Base-by-base conservation (phyloP, 345 rosid genomes). In the Punica granatum region DNA sequence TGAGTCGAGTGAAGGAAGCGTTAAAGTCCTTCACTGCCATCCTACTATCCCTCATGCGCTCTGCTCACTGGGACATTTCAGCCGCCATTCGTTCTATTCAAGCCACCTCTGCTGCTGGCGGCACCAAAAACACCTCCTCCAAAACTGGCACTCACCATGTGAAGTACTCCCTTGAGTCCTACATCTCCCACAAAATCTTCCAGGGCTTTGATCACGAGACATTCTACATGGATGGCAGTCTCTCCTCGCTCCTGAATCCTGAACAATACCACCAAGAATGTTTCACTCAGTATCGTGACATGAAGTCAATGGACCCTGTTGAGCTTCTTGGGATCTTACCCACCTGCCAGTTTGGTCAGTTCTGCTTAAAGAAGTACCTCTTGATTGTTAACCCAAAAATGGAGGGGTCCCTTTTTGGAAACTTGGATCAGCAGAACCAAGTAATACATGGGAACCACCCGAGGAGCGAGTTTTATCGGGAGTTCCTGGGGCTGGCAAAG, bases 281-380 rank as follows among this genome's bases (percentile, higher is more conserved):
- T 75, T 94, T 94, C 70, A 78, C 90, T 6, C 96, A 86, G 83
- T 91, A 77, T 76, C 74, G 86, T 7, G 96, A 94, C 74, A 94
- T 94, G 96, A 94, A 94, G 78, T 86, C 96, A 64, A 94, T 94
- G 99, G 96, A 91, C 70, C 97, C 96, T 1, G 80, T 77, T 63
- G 99, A 94, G 83, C 88, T 94, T 60, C 93, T 94, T 0, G 97
- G 96, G 68, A 85, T 91, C 75, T 70, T 91, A 73, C 97, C 97
- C 14, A 78, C 89, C 32, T 94, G 99, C 68, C 84, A 84, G 60
- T 89, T 94, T 64, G 99, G 97, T 56, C 92, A 88, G 70, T 91
- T 89, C 81, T 94, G 97, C 77, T 74, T 86, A 10, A 91, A 86
- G 80, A 91, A 89, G 81, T 89, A 89, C 72, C 83, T 88, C 5